Conservation (phyloP, 805 yeast species). For the Saccharomycopsis fibuligera region DNA sequence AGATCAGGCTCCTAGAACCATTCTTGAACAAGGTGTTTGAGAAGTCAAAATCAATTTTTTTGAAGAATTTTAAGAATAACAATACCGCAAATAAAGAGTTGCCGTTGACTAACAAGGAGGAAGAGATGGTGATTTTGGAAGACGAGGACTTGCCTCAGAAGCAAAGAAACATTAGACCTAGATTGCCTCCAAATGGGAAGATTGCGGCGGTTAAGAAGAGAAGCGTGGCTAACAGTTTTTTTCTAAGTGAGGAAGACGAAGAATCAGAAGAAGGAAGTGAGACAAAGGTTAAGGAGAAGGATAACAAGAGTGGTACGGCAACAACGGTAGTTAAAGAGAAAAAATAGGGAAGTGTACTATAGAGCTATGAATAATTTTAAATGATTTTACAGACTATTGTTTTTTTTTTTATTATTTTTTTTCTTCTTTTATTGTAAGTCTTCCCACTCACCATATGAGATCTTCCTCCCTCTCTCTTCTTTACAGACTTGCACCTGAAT, state of each 20-base stretch:
- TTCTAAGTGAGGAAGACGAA: slow-evolving; percentile 38
- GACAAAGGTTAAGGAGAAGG: too few relatives aligned
- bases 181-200: slow-evolving; percentile 88
- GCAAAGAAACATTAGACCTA: slow-evolving; percentile 65
- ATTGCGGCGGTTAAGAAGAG: slow-evolving; percentile 66
- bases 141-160: slow-evolving; percentile 83
- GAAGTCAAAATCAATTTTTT: slow-evolving; percentile 36
- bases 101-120: slow-evolving; percentile 23
- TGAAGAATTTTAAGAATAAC: slow-evolving; percentile 39
- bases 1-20: slow-evolving; percentile 53
- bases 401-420: too few relatives aligned
- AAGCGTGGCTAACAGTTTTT: slow-evolving; percentile 45
- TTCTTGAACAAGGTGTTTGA: slow-evolving; percentile 40
- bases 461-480: too few relatives aligned
- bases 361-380: too few relatives aligned
- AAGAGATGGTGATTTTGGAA: slow-evolving; percentile 43
- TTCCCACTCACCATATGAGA: too few relatives aligned
- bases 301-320: too few relatives aligned
- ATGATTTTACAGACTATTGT: too few relatives aligned
- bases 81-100: slow-evolving; percentile 30
- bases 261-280: too few relatives aligned
- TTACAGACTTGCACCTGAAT: too few relatives aligned
- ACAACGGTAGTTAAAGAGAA: too few relatives aligned
- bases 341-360: too few relatives aligned
- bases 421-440: too few relatives aligned